Evolutionary conservation across 768 basidiomycete genomes (phyloP), one percentile per base, ranked within the genome.

Genomic region (Leucocoprinus sp.): DNA sequence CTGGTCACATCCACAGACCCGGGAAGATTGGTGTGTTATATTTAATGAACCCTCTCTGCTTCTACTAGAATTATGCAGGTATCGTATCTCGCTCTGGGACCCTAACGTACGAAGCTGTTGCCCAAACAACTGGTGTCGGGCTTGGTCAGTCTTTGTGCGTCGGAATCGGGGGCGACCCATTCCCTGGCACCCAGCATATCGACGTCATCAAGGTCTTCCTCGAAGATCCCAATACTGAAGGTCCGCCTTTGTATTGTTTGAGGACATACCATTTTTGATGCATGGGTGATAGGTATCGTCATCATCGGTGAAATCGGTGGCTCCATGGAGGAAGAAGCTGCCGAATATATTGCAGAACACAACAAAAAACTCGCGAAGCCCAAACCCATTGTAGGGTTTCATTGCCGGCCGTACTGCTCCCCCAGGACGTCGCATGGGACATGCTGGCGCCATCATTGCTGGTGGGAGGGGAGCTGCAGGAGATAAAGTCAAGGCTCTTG

Each of bases 251-350:
- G 22, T 9, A 1, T 9, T 4, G 12, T 2, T 15, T 1, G 11
- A 27, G 3, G 12, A 28, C 3, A 15, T 14, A n/a, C n/a, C n/a
- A n/a, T 3, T 28, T 27, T 21, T 45, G 1, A 24, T 41, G 41
- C 24, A 11, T 35, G 31, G 33, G 28, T 53, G 49, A 28, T 49
- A 91, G 89, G 93, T 55, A 93, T 99, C 53, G 95, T 99, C 52
- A 72, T 98, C 51, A 99, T 99, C 56, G 96, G 96, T 50, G 96
- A 99, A 69, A 99, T 99, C 55, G 96, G 96, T 52, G 96, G 96
- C 17, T 85, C 90, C 6, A 96, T 97, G 95, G 96, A 99, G 68
- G 96, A 99, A 64, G 95, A 98, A 53, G 96, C 96, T 5, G 96
- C 96, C 4, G 96, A 93, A 55, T 98, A 95, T 67, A 71, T 99